Conservation (phyloP, 352 stramenopile genomes). For the Phytophthora pisi region DNA sequence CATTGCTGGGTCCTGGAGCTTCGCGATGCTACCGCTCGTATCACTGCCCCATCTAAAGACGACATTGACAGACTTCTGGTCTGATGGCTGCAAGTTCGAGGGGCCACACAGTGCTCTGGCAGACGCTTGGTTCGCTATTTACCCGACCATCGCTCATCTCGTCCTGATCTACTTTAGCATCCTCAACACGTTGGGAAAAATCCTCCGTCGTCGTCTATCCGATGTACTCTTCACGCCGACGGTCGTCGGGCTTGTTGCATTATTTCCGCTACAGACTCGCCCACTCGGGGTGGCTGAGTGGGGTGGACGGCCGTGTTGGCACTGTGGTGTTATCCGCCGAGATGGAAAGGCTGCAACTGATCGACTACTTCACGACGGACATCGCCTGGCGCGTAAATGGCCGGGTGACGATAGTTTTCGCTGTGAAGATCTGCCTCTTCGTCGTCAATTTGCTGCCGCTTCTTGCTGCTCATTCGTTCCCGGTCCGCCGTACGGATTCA, state of each 20-base stretch:
- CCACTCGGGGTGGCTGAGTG: conserved; percentile 4
- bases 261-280: conserved; percentile 22
- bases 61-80: conserved; percentile 39
- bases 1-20: conserved; percentile 27
- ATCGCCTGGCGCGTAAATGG: conserved; percentile 41
- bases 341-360: conserved; percentile 23
- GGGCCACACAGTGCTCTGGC: conserved; percentile 39
- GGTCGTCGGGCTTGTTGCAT: conserved; percentile 3
- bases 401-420: conserved; percentile 28
- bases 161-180: conserved; percentile 34
- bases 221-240: conserved; percentile 15
- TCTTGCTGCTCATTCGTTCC: conserved; percentile 22
- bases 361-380: conserved; percentile 31
- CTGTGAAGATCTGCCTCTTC: conserved; percentile 36
- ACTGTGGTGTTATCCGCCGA: conserved; percentile 36
- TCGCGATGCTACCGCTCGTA: conserved; percentile 34
- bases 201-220: conserved; percentile 11
- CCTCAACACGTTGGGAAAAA: conserved; percentile 29
- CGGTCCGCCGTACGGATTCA: background rate
- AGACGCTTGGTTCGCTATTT: conserved; percentile 33
- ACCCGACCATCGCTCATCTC: conserved; percentile 30
- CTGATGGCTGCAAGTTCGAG: conserved; percentile 43
- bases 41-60: conserved; percentile 40
- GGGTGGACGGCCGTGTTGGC: conserved; percentile 28
- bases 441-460: conserved; percentile 34